phyloP scores from a whole-genome alignment of 2,329 filamentous ascomycete genomes.

The Orbilia javanica region DNA sequence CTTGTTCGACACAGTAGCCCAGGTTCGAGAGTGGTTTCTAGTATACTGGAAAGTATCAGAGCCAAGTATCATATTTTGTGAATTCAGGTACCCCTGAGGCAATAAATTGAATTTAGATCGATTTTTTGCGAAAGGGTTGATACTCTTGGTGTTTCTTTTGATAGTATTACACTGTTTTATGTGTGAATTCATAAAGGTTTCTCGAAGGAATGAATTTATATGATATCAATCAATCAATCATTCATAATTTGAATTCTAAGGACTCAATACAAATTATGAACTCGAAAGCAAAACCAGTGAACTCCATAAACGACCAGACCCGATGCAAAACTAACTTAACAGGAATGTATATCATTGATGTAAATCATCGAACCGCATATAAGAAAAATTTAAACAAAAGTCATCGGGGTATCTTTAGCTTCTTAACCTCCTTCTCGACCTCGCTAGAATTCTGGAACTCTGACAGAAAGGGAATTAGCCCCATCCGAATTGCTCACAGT shows the following conservation, averaged over 20 bases:
- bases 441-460: neutral
- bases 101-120: neutral
- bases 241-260: conserved; percentile 15
- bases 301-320: conserved; percentile 27
- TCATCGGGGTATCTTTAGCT: neutral
- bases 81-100: neutral
- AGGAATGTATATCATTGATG: neutral
- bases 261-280: conserved; percentile 2
- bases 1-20: neutral
- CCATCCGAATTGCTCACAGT: conserved; percentile 70
- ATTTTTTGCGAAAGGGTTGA: too few relatives aligned
- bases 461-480: conserved; percentile 43
- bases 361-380: neutral
- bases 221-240: neutral
- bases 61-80: neutral
- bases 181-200: too few relatives aligned
- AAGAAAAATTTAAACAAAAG: too few relatives aligned
- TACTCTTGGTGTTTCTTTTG: too few relatives aligned
- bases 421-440: neutral
- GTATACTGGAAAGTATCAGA: neutral
- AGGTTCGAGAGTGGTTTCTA: too few relatives aligned
- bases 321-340: conserved; percentile 19
- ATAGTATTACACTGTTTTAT: neutral
- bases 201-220: neutral
- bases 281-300: neutral